phyloP scores from a whole-genome alignment of 257 asterid genomes.

The Nicotiana noctiflora region DNA sequence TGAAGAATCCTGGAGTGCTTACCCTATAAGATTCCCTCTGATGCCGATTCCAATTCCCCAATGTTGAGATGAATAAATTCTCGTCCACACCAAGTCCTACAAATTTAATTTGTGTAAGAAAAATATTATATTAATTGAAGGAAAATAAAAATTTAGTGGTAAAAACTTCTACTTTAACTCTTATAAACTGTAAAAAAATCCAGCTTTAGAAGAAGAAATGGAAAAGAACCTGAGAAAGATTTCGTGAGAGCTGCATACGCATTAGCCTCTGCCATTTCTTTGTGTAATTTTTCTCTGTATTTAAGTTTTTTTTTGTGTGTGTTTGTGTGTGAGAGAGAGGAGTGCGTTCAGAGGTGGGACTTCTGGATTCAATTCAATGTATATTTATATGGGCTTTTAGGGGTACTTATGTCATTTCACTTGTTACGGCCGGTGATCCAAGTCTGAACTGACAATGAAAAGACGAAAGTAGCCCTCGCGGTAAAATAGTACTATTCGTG shows the following conservation, averaged over 20 bases:
- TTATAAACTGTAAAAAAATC: background rate
- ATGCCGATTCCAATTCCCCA: conserved; percentile 64
- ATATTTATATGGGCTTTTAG: background rate
- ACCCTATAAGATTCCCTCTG: conserved; percentile 56
- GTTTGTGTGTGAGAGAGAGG: background rate
- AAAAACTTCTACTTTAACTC: background rate
- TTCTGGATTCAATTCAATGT: background rate
- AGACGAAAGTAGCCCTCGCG: background rate
- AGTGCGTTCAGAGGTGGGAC: background rate
- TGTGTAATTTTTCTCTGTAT: background rate
- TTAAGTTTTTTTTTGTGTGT: background rate
- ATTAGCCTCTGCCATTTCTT: conserved; percentile 47
- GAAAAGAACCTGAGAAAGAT: conserved; percentile 56
- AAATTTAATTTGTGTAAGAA: background rate
- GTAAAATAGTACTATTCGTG: background rate
- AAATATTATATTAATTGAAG: no score
- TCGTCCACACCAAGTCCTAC: conserved; percentile 83
- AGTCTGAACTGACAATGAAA: background rate
- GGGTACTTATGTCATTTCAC: background rate
- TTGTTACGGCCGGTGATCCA: background rate
- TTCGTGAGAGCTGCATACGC: conserved; percentile 49
- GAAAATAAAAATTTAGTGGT: no score
- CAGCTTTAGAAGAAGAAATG: background rate
- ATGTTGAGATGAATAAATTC: conserved; percentile 44
- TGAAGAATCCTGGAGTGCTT: conserved; percentile 46